Percentiles rank a stretch among this genome's conserved stretches.
Conservation (phyloP, 2,329 filamentous ascomycete species). For the Colletotrichum sp. region DNA sequence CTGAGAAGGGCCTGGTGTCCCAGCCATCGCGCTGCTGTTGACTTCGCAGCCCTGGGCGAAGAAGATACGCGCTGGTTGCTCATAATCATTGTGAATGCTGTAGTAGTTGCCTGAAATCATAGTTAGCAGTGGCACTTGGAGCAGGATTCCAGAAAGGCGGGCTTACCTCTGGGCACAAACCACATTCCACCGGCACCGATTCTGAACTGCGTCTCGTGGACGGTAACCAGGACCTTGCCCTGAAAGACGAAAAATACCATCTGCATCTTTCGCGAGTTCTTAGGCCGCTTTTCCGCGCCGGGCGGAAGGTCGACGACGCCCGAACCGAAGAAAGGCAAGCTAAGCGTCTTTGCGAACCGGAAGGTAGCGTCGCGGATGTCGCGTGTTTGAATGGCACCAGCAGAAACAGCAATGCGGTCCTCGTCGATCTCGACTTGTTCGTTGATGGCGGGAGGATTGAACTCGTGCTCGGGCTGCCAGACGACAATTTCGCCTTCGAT, state of each 20-base stretch:
- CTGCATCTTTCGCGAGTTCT: conserved; percentile 95
- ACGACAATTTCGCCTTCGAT: conserved; percentile 67
- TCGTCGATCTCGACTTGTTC: conserved; percentile 60
- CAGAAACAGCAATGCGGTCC: conserved; percentile 62
- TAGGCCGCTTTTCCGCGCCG: conserved; percentile 82
- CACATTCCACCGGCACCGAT: conserved; percentile 89
- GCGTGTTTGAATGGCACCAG: conserved; percentile 59
- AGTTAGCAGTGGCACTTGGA: conserved; percentile 19
- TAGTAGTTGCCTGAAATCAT: conserved; percentile 83
- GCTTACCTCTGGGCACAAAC: conserved; percentile 92
- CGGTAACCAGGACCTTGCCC: conserved; percentile 81
- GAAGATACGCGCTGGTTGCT: conserved; percentile 78
- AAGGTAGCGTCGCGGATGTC: conserved; percentile 74
- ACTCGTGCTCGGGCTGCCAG: conserved; percentile 66
- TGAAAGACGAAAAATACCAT: conserved; percentile 93
- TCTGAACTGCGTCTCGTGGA: conserved; percentile 78
- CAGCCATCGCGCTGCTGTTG: neutral
- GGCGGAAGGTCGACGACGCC: conserved; percentile 90
- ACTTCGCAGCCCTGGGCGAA: conserved; percentile 87
- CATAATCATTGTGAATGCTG: conserved; percentile 82
- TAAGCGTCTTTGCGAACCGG: conserved; percentile 87
- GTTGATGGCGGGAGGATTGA: conserved; percentile 50
- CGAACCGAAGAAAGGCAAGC: conserved; percentile 83
- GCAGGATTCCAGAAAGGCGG: neutral
- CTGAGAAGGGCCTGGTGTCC: neutral